These are phyloP conservation scores for Veloboletus limbatus DNA, from an alignment of 1,284 basidiomycete genomes.

Conservation along the genomic window DNA sequence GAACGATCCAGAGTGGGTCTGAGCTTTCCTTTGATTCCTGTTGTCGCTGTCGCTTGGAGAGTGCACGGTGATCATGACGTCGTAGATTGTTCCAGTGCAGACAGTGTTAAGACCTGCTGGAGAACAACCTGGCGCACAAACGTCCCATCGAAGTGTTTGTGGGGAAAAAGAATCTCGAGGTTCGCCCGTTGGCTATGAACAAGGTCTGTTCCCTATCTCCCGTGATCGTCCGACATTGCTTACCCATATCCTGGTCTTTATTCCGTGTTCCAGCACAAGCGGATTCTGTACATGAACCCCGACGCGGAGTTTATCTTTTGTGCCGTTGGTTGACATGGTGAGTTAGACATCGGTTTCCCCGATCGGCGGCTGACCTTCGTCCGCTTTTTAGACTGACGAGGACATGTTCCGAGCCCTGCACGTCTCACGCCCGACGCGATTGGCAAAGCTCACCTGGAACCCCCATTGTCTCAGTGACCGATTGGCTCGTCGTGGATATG, in stretches of 20 bases:
- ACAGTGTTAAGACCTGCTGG: conserved; percentile 94
- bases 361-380: not conserved
- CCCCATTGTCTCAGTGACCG: conserved; percentile 79
- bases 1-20: conserved; percentile 95
- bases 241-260: not conserved
- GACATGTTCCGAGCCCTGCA: conserved; percentile 93
- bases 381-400: conserved; percentile 70
- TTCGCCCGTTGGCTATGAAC: conserved; percentile 92
- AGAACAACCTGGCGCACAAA: conserved; percentile 87
- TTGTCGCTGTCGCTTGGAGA: conserved; percentile 2
- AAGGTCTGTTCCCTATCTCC: conserved; percentile 49
- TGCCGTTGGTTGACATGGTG: conserved; percentile 96
- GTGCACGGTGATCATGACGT: not conserved
- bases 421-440: conserved; percentile 46
- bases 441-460: conserved; percentile 54
- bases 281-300: conserved; percentile 88
- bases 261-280: conserved; percentile 42
- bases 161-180: conserved; percentile 98
- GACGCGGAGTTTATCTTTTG: conserved; percentile 96
- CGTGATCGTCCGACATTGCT: not conserved
- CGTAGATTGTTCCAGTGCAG: conserved; percentile 89
- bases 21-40: conserved; percentile 31
- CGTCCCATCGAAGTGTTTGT: conserved; percentile 90
- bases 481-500: too few relatives aligned
- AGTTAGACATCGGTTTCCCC: conserved; percentile 2